Base-by-base conservation (phyloP, 2,329 filamentous ascomycete species). In the Neopestalotiopsis rosae region DNA sequence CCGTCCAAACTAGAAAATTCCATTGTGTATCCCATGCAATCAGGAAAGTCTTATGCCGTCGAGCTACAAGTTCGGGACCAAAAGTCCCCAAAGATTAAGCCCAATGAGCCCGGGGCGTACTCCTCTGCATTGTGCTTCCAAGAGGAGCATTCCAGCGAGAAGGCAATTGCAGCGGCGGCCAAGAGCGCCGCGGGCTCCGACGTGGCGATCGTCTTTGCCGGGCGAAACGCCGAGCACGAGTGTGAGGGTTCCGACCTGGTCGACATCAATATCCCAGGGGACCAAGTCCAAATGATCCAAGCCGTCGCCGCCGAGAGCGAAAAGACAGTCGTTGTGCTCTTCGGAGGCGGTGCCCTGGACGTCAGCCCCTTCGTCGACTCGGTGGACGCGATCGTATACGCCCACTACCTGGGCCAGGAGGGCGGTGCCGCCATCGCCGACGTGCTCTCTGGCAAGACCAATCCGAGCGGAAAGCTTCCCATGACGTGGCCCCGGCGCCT, bases 141-240 rank as follows among this genome's bases (percentile, higher is more conserved):
- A 20, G 45, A 66, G n/a, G 12, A 13, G 24, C 32, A 49, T 42
- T 58, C 45, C 7, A 45, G 30, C 10, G 64, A 56, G 30, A 28
- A 24, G 14, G 64, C 24, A 4, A 66, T 66, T 40, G 52, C 10
- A 6, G 28, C 24, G 7, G 64, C 64, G 2, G 63, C 13, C 3
- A 10, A 57, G 30, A 24, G 32, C 13, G 62, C 63, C 3, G 9
- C 14, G 3, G 13, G 7, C 1, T 66, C 64, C 2, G 64, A 58
- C 52, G 52, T 45, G 42, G 52, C 20, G 6, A 34, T 66, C 45
- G 52, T 66, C 30, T 66, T 66, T 34, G 64, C 64, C 30, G 64
- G 64, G 13, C 45, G 64, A 1, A 32, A 66, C 12, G 64, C 42
- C 45, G 42, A 66, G 34, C 52, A 66, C n/a, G 64, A 66, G 45